A percentile compares a stretch with the other conserved stretches of the same genome.
These are phyloP conservation scores for Podospora australis DNA, from an alignment of 495 filamentous ascomycete genomes.

Conservation along the genomic window DNA sequence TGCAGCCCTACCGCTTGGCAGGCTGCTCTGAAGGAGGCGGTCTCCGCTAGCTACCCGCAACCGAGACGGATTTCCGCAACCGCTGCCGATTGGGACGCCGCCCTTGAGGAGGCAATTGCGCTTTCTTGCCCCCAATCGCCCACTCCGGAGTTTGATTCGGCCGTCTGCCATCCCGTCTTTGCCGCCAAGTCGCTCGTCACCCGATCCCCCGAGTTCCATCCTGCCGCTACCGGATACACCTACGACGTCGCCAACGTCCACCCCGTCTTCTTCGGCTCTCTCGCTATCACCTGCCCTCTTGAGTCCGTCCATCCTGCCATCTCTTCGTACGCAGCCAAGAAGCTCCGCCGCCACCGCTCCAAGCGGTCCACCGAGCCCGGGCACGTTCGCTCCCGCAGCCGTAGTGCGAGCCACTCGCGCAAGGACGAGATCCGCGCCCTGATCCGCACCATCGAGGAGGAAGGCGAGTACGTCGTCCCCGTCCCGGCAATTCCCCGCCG, in stretches of 20 bases:
- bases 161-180: constrained; percentile 36
- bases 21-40: constrained; percentile 28
- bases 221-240: constrained; percentile 30
- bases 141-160: constrained; percentile 18
- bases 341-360: constrained; percentile 16
- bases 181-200: constrained; percentile 25
- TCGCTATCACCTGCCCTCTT: constrained; percentile 21
- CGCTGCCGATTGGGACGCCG: constrained; percentile 29
- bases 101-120: constrained; percentile 26
- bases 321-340: constrained; percentile 14
- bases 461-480: not conserved
- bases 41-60: constrained; percentile 22
- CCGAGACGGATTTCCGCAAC: constrained; percentile 16
- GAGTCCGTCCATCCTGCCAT: constrained; percentile 30
- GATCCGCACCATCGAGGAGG: constrained; percentile 13
- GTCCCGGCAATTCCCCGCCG: not conserved
- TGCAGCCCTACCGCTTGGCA: constrained; percentile 29
- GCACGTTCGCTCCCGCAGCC: constrained; percentile 6
- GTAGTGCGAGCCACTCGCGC: constrained; percentile 8
- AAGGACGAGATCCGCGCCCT: constrained; percentile 14
- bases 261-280: constrained; percentile 34
- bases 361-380: not conserved
- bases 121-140: constrained; percentile 11
- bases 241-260: constrained; percentile 26
- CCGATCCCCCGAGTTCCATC: constrained; percentile 29